Percentiles rank a stretch among this genome's conserved stretches.
These are phyloP conservation scores for Myxozyma geophila DNA, from an alignment of 805 yeast genomes.

Conservation along the genomic window DNA sequence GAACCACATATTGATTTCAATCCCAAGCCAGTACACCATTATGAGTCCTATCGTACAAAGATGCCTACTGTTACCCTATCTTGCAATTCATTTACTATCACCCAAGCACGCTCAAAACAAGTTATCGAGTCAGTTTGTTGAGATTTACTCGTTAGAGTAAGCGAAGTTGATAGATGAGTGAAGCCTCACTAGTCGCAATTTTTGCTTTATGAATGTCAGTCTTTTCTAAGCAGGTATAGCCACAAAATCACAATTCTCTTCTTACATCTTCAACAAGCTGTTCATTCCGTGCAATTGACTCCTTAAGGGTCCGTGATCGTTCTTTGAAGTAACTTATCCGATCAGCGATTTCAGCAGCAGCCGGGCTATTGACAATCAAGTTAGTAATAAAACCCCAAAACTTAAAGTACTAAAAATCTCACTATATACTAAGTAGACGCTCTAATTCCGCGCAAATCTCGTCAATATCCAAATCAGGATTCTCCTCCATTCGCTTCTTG, in stretches of 20 bases:
- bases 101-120: neutral
- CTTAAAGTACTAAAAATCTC: neutral
- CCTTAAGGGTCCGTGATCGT: slow-evolving; percentile 21
- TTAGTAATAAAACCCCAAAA: neutral
- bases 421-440: slow-evolving; percentile 27
- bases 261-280: slow-evolving; percentile 30
- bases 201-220: slow-evolving; percentile 20
- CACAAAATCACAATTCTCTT: neutral
- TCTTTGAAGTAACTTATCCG: slow-evolving; percentile 28
- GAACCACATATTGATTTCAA: too few relatives aligned
- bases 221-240: neutral
- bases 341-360: slow-evolving; percentile 30
- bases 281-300: slow-evolving; percentile 21
- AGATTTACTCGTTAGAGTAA: slow-evolving; percentile 3
- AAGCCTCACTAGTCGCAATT: slow-evolving; percentile 13
- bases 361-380: slow-evolving; percentile 26
- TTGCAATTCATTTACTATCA: slow-evolving; percentile 3
- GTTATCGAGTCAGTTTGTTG: neutral
- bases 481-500: slow-evolving; percentile 18
- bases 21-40: too few relatives aligned
- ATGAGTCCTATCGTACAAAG: too few relatives aligned
- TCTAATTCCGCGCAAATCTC: slow-evolving; percentile 32
- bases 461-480: slow-evolving; percentile 23
- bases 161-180: slow-evolving; percentile 28
- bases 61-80: too few relatives aligned